Evolutionary conservation across 257 asterid genomes (phyloP).

Genomic region (Lithospermum erythrorhizon): DNA sequence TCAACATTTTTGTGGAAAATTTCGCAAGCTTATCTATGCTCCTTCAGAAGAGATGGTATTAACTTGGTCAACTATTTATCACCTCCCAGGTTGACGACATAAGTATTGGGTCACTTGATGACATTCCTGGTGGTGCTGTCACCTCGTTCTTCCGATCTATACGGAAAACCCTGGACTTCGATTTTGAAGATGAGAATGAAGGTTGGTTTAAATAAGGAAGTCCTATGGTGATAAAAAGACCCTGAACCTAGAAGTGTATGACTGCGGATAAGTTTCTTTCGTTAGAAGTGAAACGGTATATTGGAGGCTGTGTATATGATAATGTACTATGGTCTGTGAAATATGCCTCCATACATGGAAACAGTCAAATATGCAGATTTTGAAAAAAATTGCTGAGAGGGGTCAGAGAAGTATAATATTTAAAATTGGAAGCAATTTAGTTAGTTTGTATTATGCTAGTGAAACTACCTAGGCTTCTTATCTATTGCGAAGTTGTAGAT

Average conservation of each 20-base stretch:
- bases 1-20: neutral
- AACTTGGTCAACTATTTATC: neutral
- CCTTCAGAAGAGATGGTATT: neutral
- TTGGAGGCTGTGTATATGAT: neutral
- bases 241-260: too few relatives aligned
- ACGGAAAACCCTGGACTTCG: conserved; percentile 75
- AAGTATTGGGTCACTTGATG: conserved; percentile 74
- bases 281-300: neutral
- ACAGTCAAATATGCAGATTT: too few relatives aligned
- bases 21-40: conserved; percentile 1
- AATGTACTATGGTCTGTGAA: too few relatives aligned
- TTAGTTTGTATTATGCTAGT: too few relatives aligned
- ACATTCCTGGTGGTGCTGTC: conserved; percentile 79
- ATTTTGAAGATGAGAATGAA: conserved; percentile 89
- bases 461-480: too few relatives aligned
- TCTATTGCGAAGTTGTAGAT: too few relatives aligned
- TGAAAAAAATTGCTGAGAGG: too few relatives aligned
- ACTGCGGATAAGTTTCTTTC: too few relatives aligned
- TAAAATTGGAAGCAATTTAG: too few relatives aligned
- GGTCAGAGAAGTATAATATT: too few relatives aligned
- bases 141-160: conserved; percentile 70
- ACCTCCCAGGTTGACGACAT: conserved; percentile 62
- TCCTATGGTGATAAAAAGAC: too few relatives aligned
- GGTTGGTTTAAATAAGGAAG: conserved; percentile 29
- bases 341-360: too few relatives aligned